These are phyloP conservation scores for Aureobasidium sp. DNA, from an alignment of 2,329 filamentous ascomycete species.

Conservation along the genomic window DNA sequence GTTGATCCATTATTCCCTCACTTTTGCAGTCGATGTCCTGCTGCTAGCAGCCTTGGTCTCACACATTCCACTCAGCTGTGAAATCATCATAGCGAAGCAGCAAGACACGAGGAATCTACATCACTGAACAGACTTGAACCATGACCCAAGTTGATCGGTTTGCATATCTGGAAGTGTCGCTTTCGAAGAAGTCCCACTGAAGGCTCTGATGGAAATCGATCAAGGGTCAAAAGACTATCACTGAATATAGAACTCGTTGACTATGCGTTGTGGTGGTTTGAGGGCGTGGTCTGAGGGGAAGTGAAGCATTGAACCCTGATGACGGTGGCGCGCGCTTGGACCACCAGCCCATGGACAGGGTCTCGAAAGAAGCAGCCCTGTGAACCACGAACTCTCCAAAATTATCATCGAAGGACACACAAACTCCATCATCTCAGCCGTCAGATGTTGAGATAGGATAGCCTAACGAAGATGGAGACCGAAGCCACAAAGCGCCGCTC, in stretches of 20 bases:
- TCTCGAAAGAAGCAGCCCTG: neutral
- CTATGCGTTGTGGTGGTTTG: neutral
- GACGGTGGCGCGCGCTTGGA: neutral
- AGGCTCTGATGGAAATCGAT: neutral
- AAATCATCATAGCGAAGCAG: neutral
- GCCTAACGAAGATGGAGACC: neutral
- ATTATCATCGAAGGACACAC: neutral
- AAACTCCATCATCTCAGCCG: neutral
- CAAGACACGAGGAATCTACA: neutral
- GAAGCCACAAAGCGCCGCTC: slow-evolving; percentile 26
- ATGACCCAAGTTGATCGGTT: too few species aligned
- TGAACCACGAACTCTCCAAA: neutral
- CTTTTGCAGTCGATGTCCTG: too few species aligned
- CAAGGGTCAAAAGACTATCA: too few species aligned
- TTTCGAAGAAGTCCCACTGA: neutral
- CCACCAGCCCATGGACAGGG: neutral
- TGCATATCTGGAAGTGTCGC: neutral
- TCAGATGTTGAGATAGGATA: neutral
- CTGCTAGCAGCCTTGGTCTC: neutral
- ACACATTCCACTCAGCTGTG: neutral
- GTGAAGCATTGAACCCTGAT: neutral
- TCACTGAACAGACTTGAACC: too few species aligned
- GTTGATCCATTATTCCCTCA: neutral
- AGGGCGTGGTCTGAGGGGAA: neutral
- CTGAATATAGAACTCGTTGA: too few species aligned